Conservation (phyloP, 805 yeast species). For the Metschnikowia baotianmanensis region DNA sequence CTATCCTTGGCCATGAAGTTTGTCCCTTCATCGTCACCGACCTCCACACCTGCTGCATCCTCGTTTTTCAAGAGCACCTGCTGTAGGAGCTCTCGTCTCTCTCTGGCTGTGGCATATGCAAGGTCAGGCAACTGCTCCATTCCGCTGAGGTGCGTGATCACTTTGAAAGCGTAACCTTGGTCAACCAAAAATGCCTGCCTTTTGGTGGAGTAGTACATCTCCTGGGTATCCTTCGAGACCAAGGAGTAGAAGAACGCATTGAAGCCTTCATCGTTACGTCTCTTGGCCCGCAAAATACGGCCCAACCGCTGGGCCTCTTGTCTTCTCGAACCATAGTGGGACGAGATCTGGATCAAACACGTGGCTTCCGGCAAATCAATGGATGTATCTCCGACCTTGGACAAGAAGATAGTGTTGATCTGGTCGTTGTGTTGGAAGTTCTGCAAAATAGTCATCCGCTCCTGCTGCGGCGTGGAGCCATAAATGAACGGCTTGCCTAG, state of each 20-base stretch:
- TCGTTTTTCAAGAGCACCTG: conserved; percentile 92
- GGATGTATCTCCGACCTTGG: conserved; percentile 97
- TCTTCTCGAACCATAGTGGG: conserved; percentile 98
- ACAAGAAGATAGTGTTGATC: conserved; percentile 90
- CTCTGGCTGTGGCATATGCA: conserved; percentile 87
- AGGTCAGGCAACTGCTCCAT: conserved; percentile 91
- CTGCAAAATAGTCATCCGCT: conserved; percentile 94
- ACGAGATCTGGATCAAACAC: conserved; percentile 93
- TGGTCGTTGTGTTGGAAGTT: conserved; percentile 96
- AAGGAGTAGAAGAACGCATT: conserved; percentile 95
- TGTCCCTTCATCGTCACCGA: conserved; percentile 93
- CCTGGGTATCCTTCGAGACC: conserved; percentile 97
- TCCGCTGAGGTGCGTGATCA: conserved; percentile 94
- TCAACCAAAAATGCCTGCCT: conserved; percentile 98
- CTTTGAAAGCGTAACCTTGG: conserved; percentile 98
- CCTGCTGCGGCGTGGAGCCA: conserved; percentile 98
- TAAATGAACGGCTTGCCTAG: conserved; percentile 93
- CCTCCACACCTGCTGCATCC: conserved; percentile 93
- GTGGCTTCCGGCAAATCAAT: conserved; percentile 99
- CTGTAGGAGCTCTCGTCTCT: conserved; percentile 87
- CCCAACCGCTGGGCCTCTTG: conserved; percentile 98
- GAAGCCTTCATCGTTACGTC: conserved; percentile 98
- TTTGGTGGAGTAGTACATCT: conserved; percentile 97
- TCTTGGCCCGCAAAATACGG: conserved; percentile 90
- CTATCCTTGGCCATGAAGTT: conserved; percentile 38